These are phyloP conservation scores for Porpolomopsis calyptriformis DNA, from an alignment of 768 basidiomycete species.

Conservation along the genomic window DNA sequence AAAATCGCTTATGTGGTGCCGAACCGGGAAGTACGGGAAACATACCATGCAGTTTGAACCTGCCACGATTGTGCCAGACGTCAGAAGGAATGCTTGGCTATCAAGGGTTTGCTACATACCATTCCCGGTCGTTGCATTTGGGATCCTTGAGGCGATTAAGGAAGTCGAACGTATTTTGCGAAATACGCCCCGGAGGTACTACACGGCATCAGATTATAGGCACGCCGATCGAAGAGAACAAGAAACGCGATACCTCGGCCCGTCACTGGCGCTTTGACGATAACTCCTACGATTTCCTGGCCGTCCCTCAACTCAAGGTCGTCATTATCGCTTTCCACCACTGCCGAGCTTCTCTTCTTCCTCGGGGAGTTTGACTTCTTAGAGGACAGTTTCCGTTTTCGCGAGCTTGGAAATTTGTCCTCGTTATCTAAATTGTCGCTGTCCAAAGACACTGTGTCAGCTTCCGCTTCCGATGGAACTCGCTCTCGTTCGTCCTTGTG, in stretches of 20 bases:
- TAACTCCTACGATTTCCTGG: constrained; percentile 60
- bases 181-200: constrained; percentile 82
- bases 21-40: constrained; percentile 1
- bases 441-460: constrained; percentile 11
- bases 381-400: constrained; percentile 17
- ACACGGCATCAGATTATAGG: background rate
- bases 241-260: constrained; percentile 45
- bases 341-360: constrained; percentile 19
- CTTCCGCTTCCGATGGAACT: background rate
- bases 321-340: constrained; percentile 28
- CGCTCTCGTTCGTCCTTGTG: too few relatives aligned
- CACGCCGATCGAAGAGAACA: constrained; percentile 7
- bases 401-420: constrained; percentile 19
- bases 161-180: constrained; percentile 78
- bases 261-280: constrained; percentile 72
- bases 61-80: constrained; percentile 18
- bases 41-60: constrained; percentile 76
- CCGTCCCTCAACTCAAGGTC: constrained; percentile 48
- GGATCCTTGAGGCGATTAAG: constrained; percentile 59
- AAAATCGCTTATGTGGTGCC: background rate
- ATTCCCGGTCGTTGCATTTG: constrained; percentile 73
- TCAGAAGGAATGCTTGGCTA: background rate
- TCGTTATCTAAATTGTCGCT: constrained; percentile 32
- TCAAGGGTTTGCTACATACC: constrained; percentile 33
- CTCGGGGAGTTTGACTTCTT: constrained; percentile 17